Evolutionary conservation across 106 monocot species (phyloP), one percentile per base, ranked within the genome.

Genomic region (Alisma plantagoaquatica): DNA sequence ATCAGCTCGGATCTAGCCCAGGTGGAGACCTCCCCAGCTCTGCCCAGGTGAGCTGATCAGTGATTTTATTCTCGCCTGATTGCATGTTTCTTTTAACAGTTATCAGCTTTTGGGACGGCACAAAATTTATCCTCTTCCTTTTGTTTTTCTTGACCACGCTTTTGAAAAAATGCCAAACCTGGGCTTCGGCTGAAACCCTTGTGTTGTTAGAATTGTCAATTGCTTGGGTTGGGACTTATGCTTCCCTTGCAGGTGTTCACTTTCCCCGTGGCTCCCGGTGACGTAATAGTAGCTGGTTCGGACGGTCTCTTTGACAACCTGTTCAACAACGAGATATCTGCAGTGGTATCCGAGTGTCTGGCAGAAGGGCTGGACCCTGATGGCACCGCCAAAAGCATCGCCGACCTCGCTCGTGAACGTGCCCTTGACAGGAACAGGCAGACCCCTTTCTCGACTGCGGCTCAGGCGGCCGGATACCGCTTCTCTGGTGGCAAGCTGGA

Each of bases 241-340:
- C n/a, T n/a, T n/a, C n/a, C n/a, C n/a, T n/a, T n/a, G n/a, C n/a
- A 86, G 85, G 76, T 80, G 8, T 86, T 80, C 44, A 63, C 60
- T 11, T 66, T 80, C 30, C 64, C 76, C 20, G 85, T 86, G 43
- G 66, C 69, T 47, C 43, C 80, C 31, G 85, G 85, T 4, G 80
- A 86, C 48, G 77, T 80, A 17, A 67, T 86, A 20, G 62, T 80
- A 28, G 77, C 80, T 12, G 80, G 85, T 46, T 73, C 85, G 8
- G 85, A 86, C 23, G 85, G 85, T 1, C 66, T 86, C 17, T 86
- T 86, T 52, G 85, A 86, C 46, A 86, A 86, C 38, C 62, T 86
- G 28, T 80, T 80, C 65, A 60, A 62, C 29, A 80, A 77, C 22
- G 85, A 80, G 41, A 48, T 86, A 10, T 68, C 65, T 2, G 73